A percentile compares a stretch with the other conserved stretches of the same genome.
phyloP scores from a whole-genome alignment of 352 stramenopile species.

The Pythium aquatile region DNA sequence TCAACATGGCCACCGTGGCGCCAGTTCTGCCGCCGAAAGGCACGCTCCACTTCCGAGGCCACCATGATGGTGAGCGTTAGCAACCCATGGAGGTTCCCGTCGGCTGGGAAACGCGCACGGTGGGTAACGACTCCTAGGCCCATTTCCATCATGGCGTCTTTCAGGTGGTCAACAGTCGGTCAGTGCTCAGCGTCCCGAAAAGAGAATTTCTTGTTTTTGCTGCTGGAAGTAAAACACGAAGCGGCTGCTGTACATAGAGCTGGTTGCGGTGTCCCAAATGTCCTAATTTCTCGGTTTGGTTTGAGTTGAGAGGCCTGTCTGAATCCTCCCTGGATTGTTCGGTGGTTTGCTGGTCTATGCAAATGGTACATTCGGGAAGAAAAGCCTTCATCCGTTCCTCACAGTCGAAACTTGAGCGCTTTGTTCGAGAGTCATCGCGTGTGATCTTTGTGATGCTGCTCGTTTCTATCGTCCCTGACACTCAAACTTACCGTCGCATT shows the following conservation, averaged over 20 bases:
- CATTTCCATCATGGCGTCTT: neutral
- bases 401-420: neutral
- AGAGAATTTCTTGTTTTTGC: neutral
- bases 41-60: neutral
- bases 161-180: neutral
- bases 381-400: neutral
- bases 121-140: neutral
- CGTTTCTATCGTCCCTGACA: neutral
- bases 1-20: neutral
- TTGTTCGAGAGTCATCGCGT: neutral
- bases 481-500: neutral
- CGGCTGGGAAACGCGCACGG: neutral
- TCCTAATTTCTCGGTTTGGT: neutral
- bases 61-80: neutral
- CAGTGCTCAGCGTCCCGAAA: neutral
- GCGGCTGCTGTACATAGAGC: neutral
- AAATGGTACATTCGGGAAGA: neutral
- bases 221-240: neutral
- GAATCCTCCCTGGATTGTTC: neutral
- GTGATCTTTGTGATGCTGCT: conserved; percentile 13
- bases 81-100: neutral
- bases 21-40: neutral
- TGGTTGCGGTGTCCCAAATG: neutral
- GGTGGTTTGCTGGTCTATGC: neutral
- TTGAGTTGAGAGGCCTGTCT: neutral